Conservation (phyloP, 2,329 filamentous ascomycete genomes). For the Endoconidiophora laricicola region DNA sequence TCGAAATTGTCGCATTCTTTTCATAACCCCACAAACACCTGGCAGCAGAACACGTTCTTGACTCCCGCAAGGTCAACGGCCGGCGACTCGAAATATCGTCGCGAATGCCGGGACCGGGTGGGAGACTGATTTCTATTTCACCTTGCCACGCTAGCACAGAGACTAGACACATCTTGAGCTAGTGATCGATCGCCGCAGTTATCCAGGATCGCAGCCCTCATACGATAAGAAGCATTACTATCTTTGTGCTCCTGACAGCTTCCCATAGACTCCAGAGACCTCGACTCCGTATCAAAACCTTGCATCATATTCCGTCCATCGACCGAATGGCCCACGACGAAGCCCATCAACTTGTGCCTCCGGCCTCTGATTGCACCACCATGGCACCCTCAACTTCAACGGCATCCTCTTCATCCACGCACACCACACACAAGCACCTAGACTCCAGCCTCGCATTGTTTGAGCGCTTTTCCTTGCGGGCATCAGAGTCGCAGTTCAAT, state of each 20-base stretch:
- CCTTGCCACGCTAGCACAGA: no score
- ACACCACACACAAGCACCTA: conserved; percentile 28
- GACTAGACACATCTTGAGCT: no score
- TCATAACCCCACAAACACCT: no score
- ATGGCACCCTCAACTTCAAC: conserved; percentile 6
- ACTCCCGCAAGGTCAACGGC: conserved; percentile 1
- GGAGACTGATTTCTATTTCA: no score
- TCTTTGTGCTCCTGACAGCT: no score
- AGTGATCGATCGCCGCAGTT: background rate
- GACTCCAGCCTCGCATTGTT: conserved; percentile 29
- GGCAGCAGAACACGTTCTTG: no score
- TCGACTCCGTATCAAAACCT: no score
- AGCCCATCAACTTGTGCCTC: conserved; percentile 9
- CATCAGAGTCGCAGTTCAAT: conserved; percentile 53
- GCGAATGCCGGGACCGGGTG: background rate
- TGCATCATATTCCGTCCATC: background rate
- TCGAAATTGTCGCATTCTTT: no score
- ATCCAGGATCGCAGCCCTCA: background rate
- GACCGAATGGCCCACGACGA: conserved; percentile 13
- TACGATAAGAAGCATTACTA: no score
- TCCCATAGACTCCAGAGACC: no score
- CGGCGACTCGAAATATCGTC: conserved; percentile 2
- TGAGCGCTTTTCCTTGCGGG: conserved; percentile 38
- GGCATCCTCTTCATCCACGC: conserved; percentile 32
- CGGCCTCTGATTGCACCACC: conserved; percentile 10